These are phyloP conservation scores for Xylaria sp. DNA, from an alignment of 2,329 filamentous ascomycete species.

Conservation along the genomic window DNA sequence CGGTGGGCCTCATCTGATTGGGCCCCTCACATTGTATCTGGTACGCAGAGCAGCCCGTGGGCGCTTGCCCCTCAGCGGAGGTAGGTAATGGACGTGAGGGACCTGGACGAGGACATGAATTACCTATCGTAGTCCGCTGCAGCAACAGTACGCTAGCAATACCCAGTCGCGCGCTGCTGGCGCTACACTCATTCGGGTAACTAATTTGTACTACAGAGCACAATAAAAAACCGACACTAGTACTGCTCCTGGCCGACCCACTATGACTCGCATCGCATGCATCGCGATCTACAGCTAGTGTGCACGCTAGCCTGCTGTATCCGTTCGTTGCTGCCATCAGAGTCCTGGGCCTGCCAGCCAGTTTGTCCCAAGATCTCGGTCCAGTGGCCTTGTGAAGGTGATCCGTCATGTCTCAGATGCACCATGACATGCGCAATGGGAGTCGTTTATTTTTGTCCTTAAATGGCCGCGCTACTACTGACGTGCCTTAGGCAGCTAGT, in stretches of 20 bases:
- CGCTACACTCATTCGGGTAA: too few species aligned
- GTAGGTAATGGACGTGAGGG: too few species aligned
- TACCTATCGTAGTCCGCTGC: too few species aligned
- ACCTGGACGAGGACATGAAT: too few species aligned
- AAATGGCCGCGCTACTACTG: too few species aligned
- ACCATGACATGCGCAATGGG: not conserved
- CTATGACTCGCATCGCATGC: constrained; percentile 11
- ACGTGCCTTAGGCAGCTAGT: too few species aligned
- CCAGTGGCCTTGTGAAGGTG: not conserved
- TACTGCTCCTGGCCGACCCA: not conserved
- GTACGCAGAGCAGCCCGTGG: not conserved
- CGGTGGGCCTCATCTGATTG: not conserved
- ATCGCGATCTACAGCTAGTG: constrained; percentile 7
- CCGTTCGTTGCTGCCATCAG: not conserved
- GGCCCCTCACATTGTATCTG: too few species aligned
- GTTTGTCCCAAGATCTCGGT: not conserved
- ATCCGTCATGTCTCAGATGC: not conserved
- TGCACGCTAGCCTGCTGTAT: not conserved
- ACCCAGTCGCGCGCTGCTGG: too few species aligned
- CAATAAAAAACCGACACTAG: not conserved
- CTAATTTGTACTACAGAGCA: not conserved
- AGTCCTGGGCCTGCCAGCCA: not conserved
- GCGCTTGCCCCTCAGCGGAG: too few species aligned
- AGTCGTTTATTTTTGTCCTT: not conserved
- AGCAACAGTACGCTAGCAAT: too few species aligned